Conservation (phyloP, 352 stramenopile genomes). For the Globisporangium cylindrosporum region DNA sequence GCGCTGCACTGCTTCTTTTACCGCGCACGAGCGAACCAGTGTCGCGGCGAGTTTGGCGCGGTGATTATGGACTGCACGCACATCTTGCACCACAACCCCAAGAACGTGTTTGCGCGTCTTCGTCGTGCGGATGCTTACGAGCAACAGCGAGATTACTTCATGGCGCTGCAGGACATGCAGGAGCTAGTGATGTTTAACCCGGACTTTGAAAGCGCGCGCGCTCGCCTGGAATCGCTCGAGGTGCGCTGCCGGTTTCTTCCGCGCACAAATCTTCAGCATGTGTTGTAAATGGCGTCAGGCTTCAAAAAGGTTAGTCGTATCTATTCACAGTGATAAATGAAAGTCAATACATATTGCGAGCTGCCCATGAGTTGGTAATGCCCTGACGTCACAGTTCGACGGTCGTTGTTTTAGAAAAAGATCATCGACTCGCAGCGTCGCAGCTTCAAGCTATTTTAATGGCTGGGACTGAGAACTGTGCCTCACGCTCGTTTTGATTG, state of each 20-base stretch:
- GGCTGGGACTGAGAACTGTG: background rate
- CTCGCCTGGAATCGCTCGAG: slow-evolving; percentile 37
- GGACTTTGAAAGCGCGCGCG: slow-evolving; percentile 50
- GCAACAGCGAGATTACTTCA: slow-evolving; percentile 54
- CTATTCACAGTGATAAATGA: background rate
- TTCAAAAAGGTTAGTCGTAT: background rate
- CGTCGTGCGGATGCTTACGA: slow-evolving; percentile 55
- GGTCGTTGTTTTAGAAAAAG: background rate
- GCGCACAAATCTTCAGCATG: slow-evolving; percentile 19
- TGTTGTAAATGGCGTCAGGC: background rate
- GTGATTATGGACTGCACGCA: slow-evolving; percentile 58
- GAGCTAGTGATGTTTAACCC: slow-evolving; percentile 52
- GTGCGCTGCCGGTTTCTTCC: slow-evolving; percentile 42
- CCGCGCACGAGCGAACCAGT: slow-evolving; percentile 49
- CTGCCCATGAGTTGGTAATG: background rate
- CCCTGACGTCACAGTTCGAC: no score
- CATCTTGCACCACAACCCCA: slow-evolving; percentile 40
- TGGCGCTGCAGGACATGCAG: slow-evolving; percentile 54
- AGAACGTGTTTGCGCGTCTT: slow-evolving; percentile 52
- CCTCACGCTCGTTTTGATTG: background rate
- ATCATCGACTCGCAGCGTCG: background rate
- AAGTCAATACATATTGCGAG: background rate
- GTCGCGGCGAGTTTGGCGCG: slow-evolving; percentile 43
- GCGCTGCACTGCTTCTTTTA: slow-evolving; percentile 61
- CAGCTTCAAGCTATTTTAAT: background rate